Evolutionary conservation across 495 filamentous ascomycete species (phyloP), one percentile per base, ranked within the genome.

Genomic region (Aspergillus biplanus): DNA sequence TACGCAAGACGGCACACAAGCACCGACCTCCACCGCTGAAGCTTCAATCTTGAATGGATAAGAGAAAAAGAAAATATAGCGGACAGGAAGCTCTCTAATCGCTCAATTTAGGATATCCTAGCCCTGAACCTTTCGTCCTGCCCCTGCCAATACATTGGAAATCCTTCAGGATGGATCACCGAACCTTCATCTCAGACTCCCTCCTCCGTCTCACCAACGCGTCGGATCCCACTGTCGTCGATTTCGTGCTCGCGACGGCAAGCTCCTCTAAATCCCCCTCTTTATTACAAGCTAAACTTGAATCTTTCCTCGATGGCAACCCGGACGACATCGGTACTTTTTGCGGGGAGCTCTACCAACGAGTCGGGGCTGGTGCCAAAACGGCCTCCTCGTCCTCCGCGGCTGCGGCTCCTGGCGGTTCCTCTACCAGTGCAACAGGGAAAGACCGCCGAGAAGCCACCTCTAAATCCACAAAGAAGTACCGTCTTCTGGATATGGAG

Each of bases 401-500:
- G 66, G 62, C 33, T 15, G 8, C 35, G 33, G 31, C 15, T 53
- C 16, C 56, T 27, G 27, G n/a, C 16, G 16, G 21, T 11, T 8
- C 16, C 21, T 9, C 9, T 5, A 50, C 16, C 16, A 27, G 31
- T 39, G 59, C 5, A 34, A 39, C 72, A 35, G 55, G 37, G 35
- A 67, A 69, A 59, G 67, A 63, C 5, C 59, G 59, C 46, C 64
- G 21, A 27, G 47, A 18, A 62, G 59, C 67, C 32, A 52, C 33
- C 46, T 70, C 33, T 0, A 31, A 15, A 49, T 27, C 21, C 1
- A 82, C 76, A 69, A 95, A 92, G 75, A 89, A 86, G 67, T 96
- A 96, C 73, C 84, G 87, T 9, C 82, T 96, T 27, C 79, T 96
- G 44, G 89, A 92, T 11, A 96, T 96, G 92, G 90, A 89, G 52